Conservation (phyloP, 192 early-diverging fungal species). For the Neocallimastix lanati region DNA sequence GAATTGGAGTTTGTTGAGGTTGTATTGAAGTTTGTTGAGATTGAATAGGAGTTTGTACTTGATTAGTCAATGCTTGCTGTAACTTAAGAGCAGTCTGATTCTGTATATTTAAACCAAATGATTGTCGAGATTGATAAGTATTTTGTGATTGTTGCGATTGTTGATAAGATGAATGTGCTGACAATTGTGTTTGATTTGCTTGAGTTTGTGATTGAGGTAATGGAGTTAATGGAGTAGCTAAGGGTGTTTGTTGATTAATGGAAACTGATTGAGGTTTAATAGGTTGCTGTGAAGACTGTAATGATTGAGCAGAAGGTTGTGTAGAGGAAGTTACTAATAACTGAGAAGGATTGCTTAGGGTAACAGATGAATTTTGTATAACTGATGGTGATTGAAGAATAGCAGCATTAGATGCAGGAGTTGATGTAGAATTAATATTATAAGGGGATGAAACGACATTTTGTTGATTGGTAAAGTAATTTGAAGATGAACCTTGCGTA, state of each 20-base stretch:
- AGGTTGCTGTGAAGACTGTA: conserved; percentile 4
- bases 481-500: not conserved
- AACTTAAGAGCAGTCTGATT: not conserved
- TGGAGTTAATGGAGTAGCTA: conserved; percentile 2
- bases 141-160: conserved; percentile 2
- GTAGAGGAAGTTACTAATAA: conserved; percentile 2
- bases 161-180: conserved; percentile 3
- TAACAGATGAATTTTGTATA: conserved; percentile 5
- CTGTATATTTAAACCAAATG: not conserved
- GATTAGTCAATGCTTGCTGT: not conserved
- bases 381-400: conserved; percentile 9
- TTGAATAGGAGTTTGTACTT: not conserved
- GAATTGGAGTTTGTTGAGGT: not conserved
- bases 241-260: conserved; percentile 1
- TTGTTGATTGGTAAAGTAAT: conserved; percentile 4
- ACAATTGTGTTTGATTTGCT: not conserved
- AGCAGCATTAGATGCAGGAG: not conserved
- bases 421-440: not conserved
- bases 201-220: conserved; percentile 6
- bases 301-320: not conserved
- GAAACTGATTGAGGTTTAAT: not conserved
- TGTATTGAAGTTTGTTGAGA: not conserved
- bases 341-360: conserved; percentile 3
- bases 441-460: not conserved
- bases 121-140: conserved; percentile 3